Conservation (phyloP, 805 yeast species). For the Kregervanrija delftensis region DNA sequence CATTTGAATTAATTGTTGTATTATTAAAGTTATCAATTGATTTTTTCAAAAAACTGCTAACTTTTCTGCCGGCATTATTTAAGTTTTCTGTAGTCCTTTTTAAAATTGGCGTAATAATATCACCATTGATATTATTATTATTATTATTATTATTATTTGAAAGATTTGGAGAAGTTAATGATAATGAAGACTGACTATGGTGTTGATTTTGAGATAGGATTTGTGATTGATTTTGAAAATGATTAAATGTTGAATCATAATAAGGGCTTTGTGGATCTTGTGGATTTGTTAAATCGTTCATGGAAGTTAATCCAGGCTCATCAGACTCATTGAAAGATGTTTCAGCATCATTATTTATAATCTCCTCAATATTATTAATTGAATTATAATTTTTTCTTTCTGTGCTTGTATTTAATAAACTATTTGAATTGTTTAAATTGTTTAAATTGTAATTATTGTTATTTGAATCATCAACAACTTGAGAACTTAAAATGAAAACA, state of each 20-base stretch:
- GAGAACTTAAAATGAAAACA: constrained; percentile 60
- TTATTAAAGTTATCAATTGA: constrained; percentile 17
- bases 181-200: too few relatives aligned
- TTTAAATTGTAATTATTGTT: neutral
- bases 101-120: constrained; percentile 18
- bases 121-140: constrained; percentile 6
- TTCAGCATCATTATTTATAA: too few relatives aligned
- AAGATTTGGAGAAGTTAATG: too few relatives aligned
- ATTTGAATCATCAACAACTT: constrained; percentile 19
- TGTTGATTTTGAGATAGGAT: constrained; percentile 2
- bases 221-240: too few relatives aligned
- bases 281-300: too few relatives aligned
- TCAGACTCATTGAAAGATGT: too few relatives aligned
- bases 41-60: constrained; percentile 20
- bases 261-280: too few relatives aligned
- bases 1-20: constrained; percentile 1
- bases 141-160: neutral
- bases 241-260: too few relatives aligned
- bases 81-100: constrained; percentile 20
- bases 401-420: constrained; percentile 14
- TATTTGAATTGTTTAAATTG: constrained; percentile 1
- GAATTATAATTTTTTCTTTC: constrained; percentile 4
- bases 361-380: too few relatives aligned
- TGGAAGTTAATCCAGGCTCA: too few relatives aligned
- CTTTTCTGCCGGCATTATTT: constrained; percentile 21